Conservation (phyloP, 2,329 filamentous ascomycete genomes). For the Epichloe coenophiala region DNA sequence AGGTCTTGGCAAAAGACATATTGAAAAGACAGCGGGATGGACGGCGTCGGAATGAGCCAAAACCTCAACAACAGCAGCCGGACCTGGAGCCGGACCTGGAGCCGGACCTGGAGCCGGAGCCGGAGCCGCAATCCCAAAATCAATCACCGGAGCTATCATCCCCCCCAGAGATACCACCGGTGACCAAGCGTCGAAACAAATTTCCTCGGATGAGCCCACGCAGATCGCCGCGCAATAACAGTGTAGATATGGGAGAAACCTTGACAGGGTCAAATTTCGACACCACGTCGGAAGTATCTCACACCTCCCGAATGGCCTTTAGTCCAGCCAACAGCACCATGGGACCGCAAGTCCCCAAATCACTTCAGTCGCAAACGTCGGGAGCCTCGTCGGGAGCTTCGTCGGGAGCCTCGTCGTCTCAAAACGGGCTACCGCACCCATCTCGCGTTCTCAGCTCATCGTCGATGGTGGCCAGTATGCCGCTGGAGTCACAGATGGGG, state of each 20-base stretch:
- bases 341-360: slow-evolving; percentile 9
- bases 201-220: slow-evolving; percentile 7
- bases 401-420: slow-evolving; percentile 8
- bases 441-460: slow-evolving; percentile 14
- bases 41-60: slow-evolving; percentile 39
- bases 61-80: not conserved
- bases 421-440: slow-evolving; percentile 9
- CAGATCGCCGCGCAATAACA: slow-evolving; percentile 7
- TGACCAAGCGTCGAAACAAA: not conserved
- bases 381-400: too few relatives aligned
- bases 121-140: not conserved
- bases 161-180: not conserved
- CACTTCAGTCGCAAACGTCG: slow-evolving; percentile 11
- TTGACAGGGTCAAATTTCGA: slow-evolving; percentile 12
- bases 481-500: slow-evolving; percentile 22
- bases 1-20: slow-evolving; percentile 60
- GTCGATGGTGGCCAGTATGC: slow-evolving; percentile 10
- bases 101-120: not conserved
- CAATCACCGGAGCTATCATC: not conserved
- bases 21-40: slow-evolving; percentile 66
- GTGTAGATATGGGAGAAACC: slow-evolving; percentile 9
- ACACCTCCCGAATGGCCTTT: slow-evolving; percentile 13
- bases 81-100: not conserved
- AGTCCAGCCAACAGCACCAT: slow-evolving; percentile 10
- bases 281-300: slow-evolving; percentile 12